Conservation (phyloP, 495 filamentous ascomycete species). For the Lophiostoma macrostomum region DNA sequence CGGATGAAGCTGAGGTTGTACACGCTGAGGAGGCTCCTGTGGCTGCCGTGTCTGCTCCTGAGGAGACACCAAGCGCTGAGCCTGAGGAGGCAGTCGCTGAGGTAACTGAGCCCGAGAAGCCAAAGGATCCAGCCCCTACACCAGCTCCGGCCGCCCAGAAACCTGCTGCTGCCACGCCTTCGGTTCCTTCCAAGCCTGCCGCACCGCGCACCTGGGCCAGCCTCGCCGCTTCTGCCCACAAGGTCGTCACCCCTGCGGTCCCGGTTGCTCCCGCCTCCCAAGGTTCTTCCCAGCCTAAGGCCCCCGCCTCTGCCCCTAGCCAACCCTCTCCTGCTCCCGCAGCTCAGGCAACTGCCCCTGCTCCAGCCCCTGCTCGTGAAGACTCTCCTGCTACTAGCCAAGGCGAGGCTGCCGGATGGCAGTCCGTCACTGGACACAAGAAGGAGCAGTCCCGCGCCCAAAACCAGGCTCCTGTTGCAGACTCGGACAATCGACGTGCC, state of each 20-base stretch:
- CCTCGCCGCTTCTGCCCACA: slow-evolving; percentile 58
- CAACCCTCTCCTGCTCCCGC: slow-evolving; percentile 29
- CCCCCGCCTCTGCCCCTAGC: slow-evolving; percentile 19
- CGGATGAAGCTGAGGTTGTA: slow-evolving; percentile 29
- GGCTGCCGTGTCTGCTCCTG: slow-evolving; percentile 22
- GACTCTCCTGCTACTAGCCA: slow-evolving; percentile 42
- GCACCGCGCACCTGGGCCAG: slow-evolving; percentile 89
- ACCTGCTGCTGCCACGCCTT: slow-evolving; percentile 43
- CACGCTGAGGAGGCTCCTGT: slow-evolving; percentile 30
- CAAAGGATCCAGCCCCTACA: slow-evolving; percentile 58
- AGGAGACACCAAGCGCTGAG: slow-evolving; percentile 33
- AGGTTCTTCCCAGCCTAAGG: slow-evolving; percentile 31
- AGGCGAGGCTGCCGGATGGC: slow-evolving; percentile 67
- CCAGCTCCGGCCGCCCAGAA: slow-evolving; percentile 48
- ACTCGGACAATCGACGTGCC: slow-evolving; percentile 55
- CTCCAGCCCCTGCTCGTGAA: slow-evolving; percentile 47
- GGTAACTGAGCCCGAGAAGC: slow-evolving; percentile 50
- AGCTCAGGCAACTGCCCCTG: slow-evolving; percentile 41
- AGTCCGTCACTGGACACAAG: slow-evolving; percentile 70
- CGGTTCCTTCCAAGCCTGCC: slow-evolving; percentile 46
- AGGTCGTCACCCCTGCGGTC: slow-evolving; percentile 42
- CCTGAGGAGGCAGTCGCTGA: slow-evolving; percentile 42
- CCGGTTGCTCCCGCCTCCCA: slow-evolving; percentile 22
- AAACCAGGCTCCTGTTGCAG: slow-evolving; percentile 42
- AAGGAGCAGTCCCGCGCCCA: slow-evolving; percentile 70